phyloP scores from a whole-genome alignment of 2,329 filamentous ascomycete species.

The Fusarium succisae region DNA sequence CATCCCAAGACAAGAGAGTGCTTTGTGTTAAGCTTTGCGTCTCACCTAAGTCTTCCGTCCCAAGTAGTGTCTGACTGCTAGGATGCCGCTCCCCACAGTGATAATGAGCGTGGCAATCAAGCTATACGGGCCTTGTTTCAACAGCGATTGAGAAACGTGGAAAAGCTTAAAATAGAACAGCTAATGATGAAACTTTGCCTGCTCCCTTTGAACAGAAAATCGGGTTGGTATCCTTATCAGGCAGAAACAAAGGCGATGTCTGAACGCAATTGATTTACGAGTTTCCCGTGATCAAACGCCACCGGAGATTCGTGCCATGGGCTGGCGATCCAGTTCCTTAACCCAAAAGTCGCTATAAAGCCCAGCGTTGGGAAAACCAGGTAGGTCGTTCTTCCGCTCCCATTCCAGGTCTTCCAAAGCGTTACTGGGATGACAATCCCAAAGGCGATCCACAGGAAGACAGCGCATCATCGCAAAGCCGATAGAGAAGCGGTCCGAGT shows the following conservation, averaged over 20 bases:
- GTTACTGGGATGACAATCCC: too few species aligned
- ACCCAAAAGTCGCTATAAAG: not conserved
- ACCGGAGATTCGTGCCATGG: not conserved
- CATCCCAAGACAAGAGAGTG: too few species aligned
- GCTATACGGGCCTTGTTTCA: not conserved
- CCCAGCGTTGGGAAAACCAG: not conserved
- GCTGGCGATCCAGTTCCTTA: not conserved
- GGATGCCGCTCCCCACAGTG: fast-evolving
- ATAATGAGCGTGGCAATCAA: not conserved
- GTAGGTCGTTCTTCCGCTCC: too few species aligned
- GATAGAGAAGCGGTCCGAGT: too few species aligned
- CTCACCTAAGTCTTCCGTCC: fast-evolving
- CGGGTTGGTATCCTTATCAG: not conserved
- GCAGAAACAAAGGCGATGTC: not conserved
- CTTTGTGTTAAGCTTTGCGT: fast-evolving
- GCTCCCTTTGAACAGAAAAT: not conserved
- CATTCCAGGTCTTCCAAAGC: too few species aligned
- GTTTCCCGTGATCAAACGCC: not conserved
- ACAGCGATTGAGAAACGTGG: fast-evolving
- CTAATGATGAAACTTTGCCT: fast-evolving
- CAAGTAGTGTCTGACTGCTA: fast-evolving
- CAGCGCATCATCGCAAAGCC: too few species aligned
- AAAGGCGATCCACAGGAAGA: too few species aligned
- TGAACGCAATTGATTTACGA: not conserved
- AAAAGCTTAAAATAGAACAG: fast-evolving